Conservation (phyloP, 2,329 filamentous ascomycete species). For the Neocatenulostroma microsporum region DNA sequence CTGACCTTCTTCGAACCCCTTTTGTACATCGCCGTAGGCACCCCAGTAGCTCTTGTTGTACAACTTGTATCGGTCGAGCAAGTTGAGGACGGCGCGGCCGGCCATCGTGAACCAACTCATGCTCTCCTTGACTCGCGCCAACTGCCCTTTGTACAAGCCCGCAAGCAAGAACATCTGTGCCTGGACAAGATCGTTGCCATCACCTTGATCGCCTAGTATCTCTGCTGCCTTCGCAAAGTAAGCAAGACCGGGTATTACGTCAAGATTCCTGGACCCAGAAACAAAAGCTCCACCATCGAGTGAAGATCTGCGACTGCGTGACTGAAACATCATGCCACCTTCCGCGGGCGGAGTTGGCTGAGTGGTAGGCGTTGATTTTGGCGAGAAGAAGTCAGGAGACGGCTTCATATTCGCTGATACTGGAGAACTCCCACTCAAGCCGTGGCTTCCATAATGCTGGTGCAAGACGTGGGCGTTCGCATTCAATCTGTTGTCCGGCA, state of each 20-base stretch:
- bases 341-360: conserved; percentile 24
- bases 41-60: conserved; percentile 28
- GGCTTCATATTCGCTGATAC: conserved; percentile 26
- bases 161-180: conserved; percentile 80
- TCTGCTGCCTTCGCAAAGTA: conserved; percentile 83
- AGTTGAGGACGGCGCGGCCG: conserved; percentile 56
- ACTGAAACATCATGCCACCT: conserved; percentile 13
- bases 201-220: conserved; percentile 74
- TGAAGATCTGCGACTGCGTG: conserved; percentile 26
- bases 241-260: conserved; percentile 78
- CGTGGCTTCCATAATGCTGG: conserved; percentile 17
- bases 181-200: conserved; percentile 70
- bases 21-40: conserved; percentile 29
- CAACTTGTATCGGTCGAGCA: conserved; percentile 63
- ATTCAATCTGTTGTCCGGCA: conserved; percentile 42
- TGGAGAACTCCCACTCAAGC: conserved; percentile 21
- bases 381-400: conserved; percentile 35
- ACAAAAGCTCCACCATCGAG: conserved; percentile 17
- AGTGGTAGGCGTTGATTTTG: conserved; percentile 28
- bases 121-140: conserved; percentile 80
- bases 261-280: conserved; percentile 43
- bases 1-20: conserved; percentile 23
- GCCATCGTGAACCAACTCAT: conserved; percentile 61
- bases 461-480: conserved; percentile 31
- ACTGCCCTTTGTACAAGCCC: conserved; percentile 79